These are phyloP conservation scores for Tagetes patula DNA, from an alignment of 129 eudicot species.

Conservation along the genomic window DNA sequence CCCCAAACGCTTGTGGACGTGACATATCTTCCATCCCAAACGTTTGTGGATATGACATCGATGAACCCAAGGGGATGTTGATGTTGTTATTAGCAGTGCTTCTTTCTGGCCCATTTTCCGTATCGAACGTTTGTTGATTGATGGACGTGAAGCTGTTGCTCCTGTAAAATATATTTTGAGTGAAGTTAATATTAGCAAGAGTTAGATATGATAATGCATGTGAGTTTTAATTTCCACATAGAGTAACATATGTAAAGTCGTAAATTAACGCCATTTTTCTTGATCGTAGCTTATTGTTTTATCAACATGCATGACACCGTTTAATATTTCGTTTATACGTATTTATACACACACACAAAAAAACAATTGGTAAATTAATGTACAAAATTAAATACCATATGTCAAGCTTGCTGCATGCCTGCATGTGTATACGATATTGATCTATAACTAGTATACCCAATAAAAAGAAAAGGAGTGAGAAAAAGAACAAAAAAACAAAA, in stretches of 20 bases:
- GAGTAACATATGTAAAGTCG: neutral
- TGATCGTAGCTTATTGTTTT: too few species aligned
- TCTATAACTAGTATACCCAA: too few species aligned
- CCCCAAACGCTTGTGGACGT: too few species aligned
- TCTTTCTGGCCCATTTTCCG: neutral
- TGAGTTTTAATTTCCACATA: neutral
- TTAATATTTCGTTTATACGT: neutral
- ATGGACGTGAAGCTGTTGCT: neutral
- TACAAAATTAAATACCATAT: too few species aligned
- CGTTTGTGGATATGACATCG: slow-evolving; percentile 9
- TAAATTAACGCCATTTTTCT: too few species aligned
- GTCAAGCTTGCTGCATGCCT: too few species aligned
- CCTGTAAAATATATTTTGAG: neutral
- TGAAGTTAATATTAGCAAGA: neutral
- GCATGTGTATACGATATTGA: too few species aligned
- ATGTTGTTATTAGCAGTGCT: neutral
- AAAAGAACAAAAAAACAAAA: too few species aligned
- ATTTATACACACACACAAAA: too few species aligned
- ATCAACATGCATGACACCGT: neutral
- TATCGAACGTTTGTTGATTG: neutral
- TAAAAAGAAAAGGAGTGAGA: too few species aligned
- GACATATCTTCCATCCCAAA: too few species aligned
- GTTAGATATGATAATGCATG: neutral
- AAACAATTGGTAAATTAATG: too few species aligned
- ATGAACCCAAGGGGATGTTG: neutral